Evolutionary conservation across 2,329 filamentous ascomycete species (phyloP), one percentile per base, ranked within the genome.

Genomic region (Neurospora sp.): DNA sequence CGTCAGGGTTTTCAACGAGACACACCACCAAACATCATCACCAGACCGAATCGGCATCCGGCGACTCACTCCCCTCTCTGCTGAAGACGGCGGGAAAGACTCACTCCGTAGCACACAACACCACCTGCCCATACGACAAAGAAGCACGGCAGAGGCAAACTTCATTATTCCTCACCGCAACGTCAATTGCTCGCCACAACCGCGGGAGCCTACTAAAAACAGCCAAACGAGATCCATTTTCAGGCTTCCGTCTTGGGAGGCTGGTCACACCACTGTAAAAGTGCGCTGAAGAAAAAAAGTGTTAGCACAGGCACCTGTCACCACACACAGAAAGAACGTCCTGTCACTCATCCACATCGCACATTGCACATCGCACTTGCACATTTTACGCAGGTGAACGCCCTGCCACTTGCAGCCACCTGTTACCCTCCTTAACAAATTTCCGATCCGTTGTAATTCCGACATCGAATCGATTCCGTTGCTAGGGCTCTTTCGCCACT

Each of bases 331-430:
- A 33, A 62, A 62, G 28, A 62, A 17, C 52, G 11, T 36, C 52
- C 52, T 6, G 19, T 52, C 46, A 15, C 46, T 28, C 46, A 52
- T 52, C 46, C 76, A 69, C 69, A 57, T 62, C 68, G 52, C 68
- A 69, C 69, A 70, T 67, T 68, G 69, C 70, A 70, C 72, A 67
- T 52, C 43, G 43, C 43, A 52, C 19, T 28, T 52, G 23, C 52
- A 62, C 28, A 62, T 62, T 15, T 52, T 36, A 33, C 52, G 6
- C 15, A 62, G 52, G 52, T 62, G 23, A 62, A 62, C 23, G 52
- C 52, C 70, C 67, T 75, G 76, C 72, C 77, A 77, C 72, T 76
- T 79, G 78, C 77, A 76, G 74, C 77, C 78, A 79, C 77, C 76
- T 79, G 77, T 72, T 74, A 71, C 68, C 67, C 66, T 62, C 15